Evolutionary conservation across 139 green algal species (phyloP).

Genomic region (Chlorella vulgaris): DNA sequence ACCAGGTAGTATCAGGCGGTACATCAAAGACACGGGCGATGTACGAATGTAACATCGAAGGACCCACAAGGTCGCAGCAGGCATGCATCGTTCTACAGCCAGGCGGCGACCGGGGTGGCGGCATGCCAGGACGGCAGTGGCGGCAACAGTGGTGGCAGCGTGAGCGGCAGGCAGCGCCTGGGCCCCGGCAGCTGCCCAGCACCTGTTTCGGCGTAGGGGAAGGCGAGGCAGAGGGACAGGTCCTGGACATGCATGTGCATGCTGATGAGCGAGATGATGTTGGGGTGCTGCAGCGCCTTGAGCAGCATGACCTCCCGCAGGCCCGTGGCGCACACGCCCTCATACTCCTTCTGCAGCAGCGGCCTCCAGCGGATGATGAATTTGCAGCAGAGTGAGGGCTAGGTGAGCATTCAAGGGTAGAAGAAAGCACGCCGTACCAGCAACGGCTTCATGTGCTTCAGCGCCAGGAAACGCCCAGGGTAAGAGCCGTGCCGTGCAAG

Average conservation of each 20-base stretch:
- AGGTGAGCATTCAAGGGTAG: not conserved
- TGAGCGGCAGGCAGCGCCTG: too few relatives aligned
- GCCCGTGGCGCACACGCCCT: conserved; percentile 73
- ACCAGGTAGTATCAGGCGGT: not conserved
- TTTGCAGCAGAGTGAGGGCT: not conserved
- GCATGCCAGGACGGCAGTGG: too few relatives aligned
- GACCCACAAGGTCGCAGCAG: too few relatives aligned
- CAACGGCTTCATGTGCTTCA: conserved; percentile 35
- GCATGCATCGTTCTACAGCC: too few relatives aligned
- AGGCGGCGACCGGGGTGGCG: not conserved
- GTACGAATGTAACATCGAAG: not conserved
- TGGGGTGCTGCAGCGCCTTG: conserved; percentile 68
- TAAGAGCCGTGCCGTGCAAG: conserved; percentile 9
- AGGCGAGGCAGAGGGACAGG: conserved; percentile 70
- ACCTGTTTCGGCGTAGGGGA: conserved; percentile 76
- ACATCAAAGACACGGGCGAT: not conserved
- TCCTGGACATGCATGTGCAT: conserved; percentile 53
- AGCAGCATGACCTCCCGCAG: conserved; percentile 83
- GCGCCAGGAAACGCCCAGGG: conserved; percentile 6
- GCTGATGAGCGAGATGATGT: conserved; percentile 68
- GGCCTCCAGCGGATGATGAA: too few relatives aligned
- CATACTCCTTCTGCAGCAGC: conserved; percentile 51
- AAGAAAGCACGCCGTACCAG: not conserved
- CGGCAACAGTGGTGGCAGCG: too few relatives aligned
- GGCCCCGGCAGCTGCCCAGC: too few relatives aligned